Percentiles rank a stretch among this genome's conserved stretches.
Evolutionary conservation across 805 yeast genomes (phyloP).

Genomic region (Starmerella kuoi): DNA sequence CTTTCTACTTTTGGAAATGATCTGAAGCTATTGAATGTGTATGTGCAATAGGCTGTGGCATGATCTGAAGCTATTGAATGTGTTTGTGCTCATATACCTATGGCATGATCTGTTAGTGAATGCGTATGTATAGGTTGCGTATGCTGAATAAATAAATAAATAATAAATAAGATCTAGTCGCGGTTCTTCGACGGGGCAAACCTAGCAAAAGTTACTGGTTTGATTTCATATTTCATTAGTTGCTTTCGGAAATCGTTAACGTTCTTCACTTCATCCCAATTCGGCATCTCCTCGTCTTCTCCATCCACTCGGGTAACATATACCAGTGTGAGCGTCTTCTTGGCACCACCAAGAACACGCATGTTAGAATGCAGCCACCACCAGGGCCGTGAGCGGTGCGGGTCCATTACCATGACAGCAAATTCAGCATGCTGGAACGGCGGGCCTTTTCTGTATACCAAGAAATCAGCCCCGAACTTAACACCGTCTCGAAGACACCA

Average conservation of each 20-base stretch:
- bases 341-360: slow-evolving; percentile 79
- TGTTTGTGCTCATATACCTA: too few species aligned
- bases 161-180: slow-evolving; percentile 35
- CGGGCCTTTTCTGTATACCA: slow-evolving; percentile 82
- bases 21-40: too few species aligned
- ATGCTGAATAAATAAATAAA: too few species aligned
- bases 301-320: slow-evolving; percentile 48
- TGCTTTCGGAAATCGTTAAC: slow-evolving; percentile 27
- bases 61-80: too few species aligned
- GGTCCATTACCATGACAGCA: slow-evolving; percentile 45
- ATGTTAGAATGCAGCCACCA: slow-evolving; percentile 56
- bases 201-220: slow-evolving; percentile 59
- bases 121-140: too few species aligned
- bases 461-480: slow-evolving; percentile 79
- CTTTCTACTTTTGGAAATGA: too few species aligned
- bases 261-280: slow-evolving; percentile 18
- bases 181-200: slow-evolving; percentile 82
- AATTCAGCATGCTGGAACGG: slow-evolving; percentile 92
- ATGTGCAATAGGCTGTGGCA: too few species aligned
- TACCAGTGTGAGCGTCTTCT: slow-evolving; percentile 58
- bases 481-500: slow-evolving; percentile 93
- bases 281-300: slow-evolving; percentile 12
- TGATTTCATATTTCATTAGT: slow-evolving; percentile 38
- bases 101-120: too few species aligned
- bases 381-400: slow-evolving; percentile 34